These are phyloP conservation scores for Solanum hybrid DNA, from an alignment of 305 asterid species.

Conservation along the genomic window DNA sequence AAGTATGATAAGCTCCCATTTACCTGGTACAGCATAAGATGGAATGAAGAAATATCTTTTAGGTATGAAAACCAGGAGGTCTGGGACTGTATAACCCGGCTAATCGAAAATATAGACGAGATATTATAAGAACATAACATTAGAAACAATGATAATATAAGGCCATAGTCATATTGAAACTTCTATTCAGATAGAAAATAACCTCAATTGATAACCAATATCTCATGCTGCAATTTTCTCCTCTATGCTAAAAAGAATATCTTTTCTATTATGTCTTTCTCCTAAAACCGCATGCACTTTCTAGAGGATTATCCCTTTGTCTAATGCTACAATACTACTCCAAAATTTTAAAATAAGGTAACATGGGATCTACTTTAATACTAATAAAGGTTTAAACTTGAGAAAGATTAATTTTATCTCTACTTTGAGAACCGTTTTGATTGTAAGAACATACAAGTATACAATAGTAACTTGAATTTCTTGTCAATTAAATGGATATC, in stretches of 20 bases:
- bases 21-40: slow-evolving; percentile 44
- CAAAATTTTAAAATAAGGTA: neutral
- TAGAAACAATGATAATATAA: neutral
- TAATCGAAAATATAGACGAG: neutral
- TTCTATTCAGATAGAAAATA: neutral
- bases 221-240: neutral
- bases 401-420: neutral
- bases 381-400: neutral
- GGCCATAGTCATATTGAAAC: neutral
- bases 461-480: neutral
- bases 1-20: slow-evolving; percentile 87
- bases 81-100: neutral
- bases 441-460: neutral
- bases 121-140: neutral
- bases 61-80: neutral
- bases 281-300: neutral
- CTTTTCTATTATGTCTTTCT: neutral
- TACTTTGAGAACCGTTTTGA: neutral
- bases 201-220: neutral
- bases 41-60: neutral
- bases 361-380: neutral
- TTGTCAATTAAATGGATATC: neutral
- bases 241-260: neutral
- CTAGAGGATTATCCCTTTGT: neutral
- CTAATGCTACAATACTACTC: neutral